Base-by-base conservation (phyloP, 495 filamentous ascomycete genomes). In the Clohesyomyces aquaticus region DNA sequence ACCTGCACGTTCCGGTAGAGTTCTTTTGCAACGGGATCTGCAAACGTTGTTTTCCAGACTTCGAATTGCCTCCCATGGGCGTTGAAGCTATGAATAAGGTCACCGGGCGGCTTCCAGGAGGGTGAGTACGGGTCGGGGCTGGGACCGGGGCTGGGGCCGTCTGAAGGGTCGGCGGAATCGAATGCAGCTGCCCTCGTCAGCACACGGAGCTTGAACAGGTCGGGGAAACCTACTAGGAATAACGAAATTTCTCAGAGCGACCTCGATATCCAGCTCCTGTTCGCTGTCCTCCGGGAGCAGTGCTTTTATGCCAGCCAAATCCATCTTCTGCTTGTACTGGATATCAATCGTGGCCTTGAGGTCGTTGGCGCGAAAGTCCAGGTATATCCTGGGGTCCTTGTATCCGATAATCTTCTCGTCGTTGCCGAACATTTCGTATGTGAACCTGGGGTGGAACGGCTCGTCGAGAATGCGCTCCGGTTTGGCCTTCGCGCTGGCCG, bases 361-460 rank as follows among this genome's bases (percentile, higher is more conserved):
- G 67, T 96, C 87, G 71, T 89, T 88, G 27, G 90, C 89, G 61
- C 90, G 85, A 72, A 92, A 96, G 35, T 81, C 82, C 48, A 99
- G 73, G 42, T 87, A 80, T 64, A 98, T 85, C 49, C 85, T 82
- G 56, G 96, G 78, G 26, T 83, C 83, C 66, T 89, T 85, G 76
- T 98, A 96, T 22, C 94, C 94, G 66, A 96, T 93, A 52, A 99
- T 93, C 16, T 78, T 79, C 77, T 99, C 91, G 0, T 91, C 87
- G 16, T 97, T 87, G 70, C 91, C 93, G 70, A 97, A 98, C 58
- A 99, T 89, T 0, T 88, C 78, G 73, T 96, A 96, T 19, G 92
- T 96, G 74, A 93, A 94, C 68, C 82, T 83, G 1, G 94, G 94
- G 59, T 90, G 82, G 76, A 98, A 97, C 55, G 79, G 81, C 22